Evolutionary conservation across 352 stramenopile species (phyloP), one percentile per base, ranked within the genome.

Genomic region (Globisporangium paroecandrum): DNA sequence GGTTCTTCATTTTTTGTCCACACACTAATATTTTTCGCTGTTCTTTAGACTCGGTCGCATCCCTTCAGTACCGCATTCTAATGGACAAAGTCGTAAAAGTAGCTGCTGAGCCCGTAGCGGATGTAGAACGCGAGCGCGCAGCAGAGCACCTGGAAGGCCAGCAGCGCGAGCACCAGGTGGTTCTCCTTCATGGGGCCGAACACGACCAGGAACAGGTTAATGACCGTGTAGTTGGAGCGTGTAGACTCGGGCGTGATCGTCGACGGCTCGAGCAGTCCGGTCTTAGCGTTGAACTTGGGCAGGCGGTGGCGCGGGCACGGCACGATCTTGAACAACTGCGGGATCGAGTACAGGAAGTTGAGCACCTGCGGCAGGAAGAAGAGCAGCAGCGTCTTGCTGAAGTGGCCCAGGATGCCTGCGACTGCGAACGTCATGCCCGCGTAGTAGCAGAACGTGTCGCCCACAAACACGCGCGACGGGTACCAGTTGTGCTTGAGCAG

Each of bases 401-500:
- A 99, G 79, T 99, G 97, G 32, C 97, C 94, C 47, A 98, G 74
- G 62, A 98, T 98, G 27, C 91, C 95, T 12, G 96, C 94, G 25
- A 98, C 97, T 0, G 97, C 98, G 78, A 99, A 99, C 0, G 96
- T 98, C 96, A 99, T 99, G 43, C 98, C 97, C 4, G 97, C 96
- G 77, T 99, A 99, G 79, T 99, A 99, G 74, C 97, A 99, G 75
- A 98, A 99, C 13, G 97, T 99, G 77, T 99, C 98, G 2, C 98
- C 98, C 18, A 99, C 98, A 78, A 99, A 99, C 8, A 99, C 94
- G 20, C 78, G 82, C 38, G 98, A 94, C 25, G 97, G 98, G 70
- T 97, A 99, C 90, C 95, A 99, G 82, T 99, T 99, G 81, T 98
- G 92, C 54, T 86, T 78, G 36, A 99, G 84, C 41, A 99, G 77